Percentiles rank a stretch among this genome's conserved stretches.
These are phyloP conservation scores for Paramecium primaurelia DNA, from an alignment of 73 alveolate genomes.

Conservation along the genomic window DNA sequence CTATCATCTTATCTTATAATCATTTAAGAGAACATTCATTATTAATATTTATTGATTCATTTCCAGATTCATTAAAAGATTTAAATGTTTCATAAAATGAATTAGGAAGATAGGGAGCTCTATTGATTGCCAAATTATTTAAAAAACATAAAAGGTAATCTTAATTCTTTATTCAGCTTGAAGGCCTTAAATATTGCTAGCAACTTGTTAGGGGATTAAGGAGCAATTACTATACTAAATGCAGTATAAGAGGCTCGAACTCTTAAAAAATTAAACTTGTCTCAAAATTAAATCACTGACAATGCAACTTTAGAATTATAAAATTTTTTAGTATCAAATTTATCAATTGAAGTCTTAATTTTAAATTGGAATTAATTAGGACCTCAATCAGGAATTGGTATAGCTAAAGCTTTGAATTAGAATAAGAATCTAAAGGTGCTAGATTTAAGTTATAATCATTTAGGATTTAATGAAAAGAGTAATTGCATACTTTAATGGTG, in stretches of 20 bases:
- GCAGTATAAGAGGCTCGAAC: not conserved
- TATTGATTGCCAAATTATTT: not conserved
- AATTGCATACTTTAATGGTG: not conserved
- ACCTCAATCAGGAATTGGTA: not conserved
- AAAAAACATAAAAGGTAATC: not conserved
- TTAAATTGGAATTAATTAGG: slow-evolving; percentile 12
- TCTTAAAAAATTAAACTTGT: not conserved
- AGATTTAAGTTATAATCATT: not conserved
- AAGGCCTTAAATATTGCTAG: not conserved
- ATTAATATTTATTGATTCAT: not conserved
- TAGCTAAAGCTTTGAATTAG: not conserved
- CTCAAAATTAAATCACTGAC: not conserved
- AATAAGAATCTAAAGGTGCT: not conserved
- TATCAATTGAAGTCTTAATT: not conserved
- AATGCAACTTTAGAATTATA: not conserved
- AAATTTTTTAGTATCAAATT: not conserved
- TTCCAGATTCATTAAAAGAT: not conserved
- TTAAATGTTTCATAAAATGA: not conserved
- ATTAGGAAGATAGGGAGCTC: slow-evolving; percentile 13
- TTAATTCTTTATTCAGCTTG: not conserved
- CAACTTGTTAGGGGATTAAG: not conserved
- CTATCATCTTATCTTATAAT: not conserved
- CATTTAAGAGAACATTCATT: not conserved
- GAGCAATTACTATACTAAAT: slow-evolving; percentile 21
- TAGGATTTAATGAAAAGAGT: slow-evolving; percentile 7